phyloP scores from a whole-genome alignment of 2,329 filamentous ascomycete species.

The Xylaria sp. region DNA sequence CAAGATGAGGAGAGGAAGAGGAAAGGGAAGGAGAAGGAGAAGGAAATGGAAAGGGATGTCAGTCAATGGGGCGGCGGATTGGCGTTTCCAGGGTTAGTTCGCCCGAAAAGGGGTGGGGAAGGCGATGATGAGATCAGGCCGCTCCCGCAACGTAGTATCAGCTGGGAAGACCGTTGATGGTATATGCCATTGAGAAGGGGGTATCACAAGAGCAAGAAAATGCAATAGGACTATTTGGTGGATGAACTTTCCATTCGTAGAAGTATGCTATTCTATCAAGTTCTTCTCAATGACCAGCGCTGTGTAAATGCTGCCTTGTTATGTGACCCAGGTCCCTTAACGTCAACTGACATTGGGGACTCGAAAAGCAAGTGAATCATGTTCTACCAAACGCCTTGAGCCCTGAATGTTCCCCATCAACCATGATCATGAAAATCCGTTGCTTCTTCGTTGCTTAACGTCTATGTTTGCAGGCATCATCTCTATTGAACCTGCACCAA shows the following conservation, averaged over 20 bases:
- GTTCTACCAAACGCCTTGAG: neutral
- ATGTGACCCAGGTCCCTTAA: neutral
- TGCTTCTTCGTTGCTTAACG: neutral
- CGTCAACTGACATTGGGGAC: no score
- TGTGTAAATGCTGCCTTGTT: neutral
- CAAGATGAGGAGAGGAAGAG: neutral
- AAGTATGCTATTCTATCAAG: neutral
- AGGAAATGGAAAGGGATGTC: neutral
- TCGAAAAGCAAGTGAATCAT: neutral
- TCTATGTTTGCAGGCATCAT: neutral
- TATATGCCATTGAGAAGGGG: neutral
- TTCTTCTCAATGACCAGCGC: neutral
- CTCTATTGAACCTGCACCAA: constrained; percentile 60
- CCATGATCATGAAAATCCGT: neutral
- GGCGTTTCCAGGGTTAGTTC: neutral
- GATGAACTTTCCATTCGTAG: no score
- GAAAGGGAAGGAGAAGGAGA: neutral
- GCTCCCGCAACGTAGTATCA: neutral
- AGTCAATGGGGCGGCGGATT: neutral
- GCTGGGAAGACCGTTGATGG: neutral
- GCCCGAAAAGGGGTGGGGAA: neutral
- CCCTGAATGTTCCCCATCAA: neutral
- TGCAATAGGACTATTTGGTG: neutral
- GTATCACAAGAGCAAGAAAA: neutral
- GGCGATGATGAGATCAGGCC: neutral